Evolutionary conservation across 257 asterid genomes (phyloP).

Genomic region (Echium plantagineum): DNA sequence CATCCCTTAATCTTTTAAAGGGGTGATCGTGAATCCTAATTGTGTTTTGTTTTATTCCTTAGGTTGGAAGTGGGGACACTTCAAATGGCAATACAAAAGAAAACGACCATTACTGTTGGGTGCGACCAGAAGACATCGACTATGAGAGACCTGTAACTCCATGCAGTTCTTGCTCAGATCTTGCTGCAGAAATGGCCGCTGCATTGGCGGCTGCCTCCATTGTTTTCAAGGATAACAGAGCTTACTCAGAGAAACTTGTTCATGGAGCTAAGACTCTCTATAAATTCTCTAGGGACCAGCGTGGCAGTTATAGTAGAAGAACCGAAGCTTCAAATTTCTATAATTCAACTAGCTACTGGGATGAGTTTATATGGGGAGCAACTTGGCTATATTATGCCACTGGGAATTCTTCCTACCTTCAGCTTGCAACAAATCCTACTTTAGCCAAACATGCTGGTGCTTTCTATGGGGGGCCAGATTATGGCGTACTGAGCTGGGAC

Average conservation of each 20-base stretch:
- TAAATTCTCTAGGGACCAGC: slow-evolving; percentile 67
- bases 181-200: slow-evolving; percentile 96
- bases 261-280: slow-evolving; percentile 92
- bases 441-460: slow-evolving; percentile 90
- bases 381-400: slow-evolving; percentile 95
- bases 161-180: slow-evolving; percentile 75
- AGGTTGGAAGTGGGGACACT: slow-evolving; percentile 89
- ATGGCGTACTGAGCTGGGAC: slow-evolving; percentile 95
- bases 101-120: slow-evolving; percentile 93
- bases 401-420: slow-evolving; percentile 74
- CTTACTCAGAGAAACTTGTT: slow-evolving; percentile 80
- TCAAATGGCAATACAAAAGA: slow-evolving; percentile 36
- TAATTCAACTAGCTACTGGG: slow-evolving; percentile 73
- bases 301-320: slow-evolving; percentile 74
- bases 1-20: not conserved
- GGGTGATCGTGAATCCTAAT: not conserved
- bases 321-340: slow-evolving; percentile 58
- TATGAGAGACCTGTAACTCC: slow-evolving; percentile 48
- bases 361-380: slow-evolving; percentile 90
- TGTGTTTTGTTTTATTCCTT: not conserved
- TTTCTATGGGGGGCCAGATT: slow-evolving; percentile 82
- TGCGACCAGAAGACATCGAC: slow-evolving; percentile 91
- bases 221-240: slow-evolving; percentile 85
- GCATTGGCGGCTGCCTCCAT: slow-evolving; percentile 94
- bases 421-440: slow-evolving; percentile 72